Conservation (phyloP, 2,329 filamentous ascomycete genomes). For the Sarocladium strictum region DNA sequence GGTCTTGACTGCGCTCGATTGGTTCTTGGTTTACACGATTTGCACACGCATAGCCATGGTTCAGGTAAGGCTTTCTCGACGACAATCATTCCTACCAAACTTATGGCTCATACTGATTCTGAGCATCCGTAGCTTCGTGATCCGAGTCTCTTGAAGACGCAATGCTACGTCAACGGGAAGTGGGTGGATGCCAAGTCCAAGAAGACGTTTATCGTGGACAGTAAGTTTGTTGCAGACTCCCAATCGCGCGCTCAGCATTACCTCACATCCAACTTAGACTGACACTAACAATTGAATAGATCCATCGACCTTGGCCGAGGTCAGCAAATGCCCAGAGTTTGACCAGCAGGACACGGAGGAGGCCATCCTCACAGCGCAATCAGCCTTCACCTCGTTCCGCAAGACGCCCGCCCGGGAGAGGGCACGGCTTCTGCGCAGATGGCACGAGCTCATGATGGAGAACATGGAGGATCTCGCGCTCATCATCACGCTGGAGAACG, state of each 20-base stretch:
- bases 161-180: constrained; percentile 66
- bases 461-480: constrained; percentile 61
- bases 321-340: constrained; percentile 70
- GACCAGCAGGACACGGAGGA: constrained; percentile 59
- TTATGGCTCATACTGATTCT: not conserved
- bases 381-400: constrained; percentile 50
- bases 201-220: constrained; percentile 66
- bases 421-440: constrained; percentile 54
- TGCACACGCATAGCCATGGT: not conserved
- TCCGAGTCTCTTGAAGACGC: constrained; percentile 57
- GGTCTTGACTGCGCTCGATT: too few relatives aligned
- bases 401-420: constrained; percentile 55
- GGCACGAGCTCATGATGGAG: constrained; percentile 61
- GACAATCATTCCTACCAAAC: too few relatives aligned
- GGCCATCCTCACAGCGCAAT: constrained; percentile 63
- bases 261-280: not conserved
- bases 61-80: not conserved
- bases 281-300: constrained; percentile 35
- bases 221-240: too few relatives aligned
- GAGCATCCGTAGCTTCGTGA: constrained; percentile 47
- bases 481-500: constrained; percentile 66
- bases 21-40: too few relatives aligned
- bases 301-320: constrained; percentile 62
- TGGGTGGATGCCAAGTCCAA: constrained; percentile 68
- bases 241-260: too few relatives aligned